These are phyloP conservation scores for Dendrobium nobile DNA, from an alignment of 106 monocot species.

Conservation along the genomic window DNA sequence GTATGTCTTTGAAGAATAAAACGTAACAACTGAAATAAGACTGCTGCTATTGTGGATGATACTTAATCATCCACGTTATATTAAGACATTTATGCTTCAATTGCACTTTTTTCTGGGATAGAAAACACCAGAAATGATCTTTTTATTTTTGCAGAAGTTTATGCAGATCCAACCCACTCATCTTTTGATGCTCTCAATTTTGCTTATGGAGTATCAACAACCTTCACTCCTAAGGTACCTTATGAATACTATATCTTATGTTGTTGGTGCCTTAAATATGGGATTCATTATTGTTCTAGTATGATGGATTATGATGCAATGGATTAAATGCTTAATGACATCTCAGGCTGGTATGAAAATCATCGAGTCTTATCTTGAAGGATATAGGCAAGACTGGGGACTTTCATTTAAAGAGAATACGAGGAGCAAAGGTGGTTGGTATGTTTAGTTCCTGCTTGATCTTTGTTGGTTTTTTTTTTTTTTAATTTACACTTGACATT, in stretches of 20 bases:
- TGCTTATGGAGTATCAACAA: conserved; percentile 63
- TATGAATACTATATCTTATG: conserved; percentile 2
- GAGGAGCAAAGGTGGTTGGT: conserved; percentile 79
- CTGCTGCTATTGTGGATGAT: background rate
- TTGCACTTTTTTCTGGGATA: background rate
- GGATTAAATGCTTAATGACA: background rate
- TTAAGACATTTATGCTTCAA: background rate
- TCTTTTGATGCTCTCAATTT: conserved; percentile 84
- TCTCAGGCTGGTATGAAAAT: conserved; percentile 87
- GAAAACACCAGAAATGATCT: background rate
- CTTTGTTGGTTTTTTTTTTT: background rate
- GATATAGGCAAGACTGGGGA: conserved; percentile 91
- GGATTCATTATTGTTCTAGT: background rate
- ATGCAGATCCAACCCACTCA: conserved; percentile 83
- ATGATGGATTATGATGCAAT: background rate
- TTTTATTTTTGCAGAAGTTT: conserved; percentile 59
- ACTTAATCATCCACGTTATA: background rate
- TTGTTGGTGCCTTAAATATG: background rate
- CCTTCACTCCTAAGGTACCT: conserved; percentile 60
- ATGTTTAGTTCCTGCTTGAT: conserved; percentile 8
- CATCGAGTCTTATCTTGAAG: conserved; percentile 79
- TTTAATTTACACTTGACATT: background rate
- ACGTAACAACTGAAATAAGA: background rate
- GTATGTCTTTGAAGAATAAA: no score
- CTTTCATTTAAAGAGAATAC: conserved; percentile 86